Evolutionary conservation across 768 basidiomycete species (phyloP).

Genomic region (Leccinum variicolor): DNA sequence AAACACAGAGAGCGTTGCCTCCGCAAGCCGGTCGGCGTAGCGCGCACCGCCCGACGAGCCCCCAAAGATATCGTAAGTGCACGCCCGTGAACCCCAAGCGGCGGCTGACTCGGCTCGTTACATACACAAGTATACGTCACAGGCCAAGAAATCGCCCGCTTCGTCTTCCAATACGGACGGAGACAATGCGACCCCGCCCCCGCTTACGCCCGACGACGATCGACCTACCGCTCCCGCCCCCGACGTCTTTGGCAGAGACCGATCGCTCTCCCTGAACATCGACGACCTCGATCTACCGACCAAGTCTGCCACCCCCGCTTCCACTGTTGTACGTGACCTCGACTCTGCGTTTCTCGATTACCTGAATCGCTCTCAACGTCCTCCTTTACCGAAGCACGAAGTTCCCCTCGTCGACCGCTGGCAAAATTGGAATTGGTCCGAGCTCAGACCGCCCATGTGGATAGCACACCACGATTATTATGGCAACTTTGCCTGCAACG

Average conservation of each 20-base stretch:
- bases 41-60: conserved; percentile 13
- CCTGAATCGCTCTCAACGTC: conserved; percentile 23
- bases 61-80: conserved; percentile 25
- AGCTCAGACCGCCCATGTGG: conserved; percentile 30
- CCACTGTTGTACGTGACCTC: conserved; percentile 21
- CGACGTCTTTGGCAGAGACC: conserved; percentile 18
- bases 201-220: conserved; percentile 37
- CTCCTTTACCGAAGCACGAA: conserved; percentile 19
- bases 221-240: conserved; percentile 10
- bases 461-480: conserved; percentile 3
- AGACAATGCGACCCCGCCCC: conserved; percentile 33
- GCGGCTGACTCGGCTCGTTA: conserved; percentile 2
- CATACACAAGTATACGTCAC: conserved; percentile 17
- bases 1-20: conserved; percentile 61
- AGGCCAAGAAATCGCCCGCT: conserved; percentile 21
- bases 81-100: neutral
- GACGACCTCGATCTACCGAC: conserved; percentile 17
- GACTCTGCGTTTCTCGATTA: conserved; percentile 24
- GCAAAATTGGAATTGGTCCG: conserved; percentile 35
- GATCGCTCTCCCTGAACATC: conserved; percentile 22
- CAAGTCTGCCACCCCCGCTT: conserved; percentile 5
- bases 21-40: conserved; percentile 36
- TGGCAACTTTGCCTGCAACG: conserved; percentile 6
- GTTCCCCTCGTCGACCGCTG: conserved; percentile 26
- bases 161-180: conserved; percentile 29